Percentiles rank a stretch among this genome's conserved stretches.
phyloP scores from a whole-genome alignment of 352 stramenopile genomes.

The Phytophthora sojae region DNA sequence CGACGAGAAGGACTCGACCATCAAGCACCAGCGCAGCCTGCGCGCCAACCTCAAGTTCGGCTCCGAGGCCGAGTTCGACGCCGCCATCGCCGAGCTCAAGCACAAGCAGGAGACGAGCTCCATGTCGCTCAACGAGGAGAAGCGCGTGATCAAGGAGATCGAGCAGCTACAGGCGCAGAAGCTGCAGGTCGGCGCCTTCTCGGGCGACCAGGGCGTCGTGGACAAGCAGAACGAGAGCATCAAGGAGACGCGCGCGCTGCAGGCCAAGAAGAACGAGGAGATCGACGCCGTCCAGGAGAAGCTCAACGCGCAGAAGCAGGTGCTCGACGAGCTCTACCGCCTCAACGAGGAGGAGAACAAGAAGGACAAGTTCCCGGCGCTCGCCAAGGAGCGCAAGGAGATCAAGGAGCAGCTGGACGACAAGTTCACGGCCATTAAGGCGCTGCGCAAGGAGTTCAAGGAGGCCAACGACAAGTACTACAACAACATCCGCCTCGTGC shows the following conservation, averaged over 20 bases:
- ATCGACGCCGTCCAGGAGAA: conserved; percentile 95
- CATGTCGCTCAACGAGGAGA: conserved; percentile 97
- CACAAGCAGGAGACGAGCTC: conserved; percentile 95
- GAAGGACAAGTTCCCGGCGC: conserved; percentile 82
- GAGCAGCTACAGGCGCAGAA: conserved; percentile 92
- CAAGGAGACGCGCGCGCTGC: conserved; percentile 73
- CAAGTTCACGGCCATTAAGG: conserved; percentile 88
- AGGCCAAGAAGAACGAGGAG: conserved; percentile 94
- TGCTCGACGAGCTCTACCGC: conserved; percentile 91
- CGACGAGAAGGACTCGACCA: conserved; percentile 78
- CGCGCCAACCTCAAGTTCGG: conserved; percentile 88
- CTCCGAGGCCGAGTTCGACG: conserved; percentile 91
- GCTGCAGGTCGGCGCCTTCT: conserved; percentile 85
- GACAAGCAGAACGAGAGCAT: conserved; percentile 86
- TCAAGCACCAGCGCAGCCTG: conserved; percentile 73
- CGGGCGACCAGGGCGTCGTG: conserved; percentile 82
- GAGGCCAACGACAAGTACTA: conserved; percentile 95
- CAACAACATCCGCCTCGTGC: conserved; percentile 89
- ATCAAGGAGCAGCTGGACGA: conserved; percentile 94
- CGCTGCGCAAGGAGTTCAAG: conserved; percentile 90
- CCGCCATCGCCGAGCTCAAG: conserved; percentile 90
- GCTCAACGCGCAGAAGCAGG: conserved; percentile 88
- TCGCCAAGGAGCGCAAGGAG: conserved; percentile 88
- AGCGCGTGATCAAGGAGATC: conserved; percentile 98
- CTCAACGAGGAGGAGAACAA: conserved; percentile 92